These are phyloP conservation scores for Peltaster fructicola DNA, from an alignment of 2,329 filamentous ascomycete species.

Conservation along the genomic window DNA sequence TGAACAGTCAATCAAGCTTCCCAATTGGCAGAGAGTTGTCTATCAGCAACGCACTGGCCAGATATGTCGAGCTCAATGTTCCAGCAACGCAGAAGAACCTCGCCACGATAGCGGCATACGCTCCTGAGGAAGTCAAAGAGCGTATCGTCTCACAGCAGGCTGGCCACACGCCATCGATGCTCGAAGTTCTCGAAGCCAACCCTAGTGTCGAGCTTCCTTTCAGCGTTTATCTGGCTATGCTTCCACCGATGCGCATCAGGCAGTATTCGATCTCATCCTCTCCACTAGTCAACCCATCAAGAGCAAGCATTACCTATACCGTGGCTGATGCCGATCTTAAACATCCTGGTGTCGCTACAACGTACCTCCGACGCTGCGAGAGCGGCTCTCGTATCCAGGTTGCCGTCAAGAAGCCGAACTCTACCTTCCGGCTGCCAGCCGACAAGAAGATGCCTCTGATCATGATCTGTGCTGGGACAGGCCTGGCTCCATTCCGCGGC, in stretches of 20 bases:
- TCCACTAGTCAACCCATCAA: conserved; percentile 21
- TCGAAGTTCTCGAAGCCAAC: conserved; percentile 51
- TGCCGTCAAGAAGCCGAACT: conserved; percentile 22
- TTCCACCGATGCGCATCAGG: conserved; percentile 48
- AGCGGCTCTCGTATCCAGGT: conserved; percentile 36
- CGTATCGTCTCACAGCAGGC: too few species aligned
- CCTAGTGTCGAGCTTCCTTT: conserved; percentile 41
- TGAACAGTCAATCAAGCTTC: conserved; percentile 35
- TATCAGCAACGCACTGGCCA: conserved; percentile 44
- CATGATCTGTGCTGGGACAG: conserved; percentile 33
- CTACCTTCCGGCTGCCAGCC: conserved; percentile 30
- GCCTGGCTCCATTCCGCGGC: conserved; percentile 28
- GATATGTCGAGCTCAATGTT: conserved; percentile 56
- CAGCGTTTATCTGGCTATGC: conserved; percentile 47
- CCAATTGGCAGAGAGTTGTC: conserved; percentile 42
- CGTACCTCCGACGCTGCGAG: conserved; percentile 20
- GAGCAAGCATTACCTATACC: conserved; percentile 22
- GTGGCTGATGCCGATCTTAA: conserved; percentile 17
- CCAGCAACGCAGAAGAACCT: conserved; percentile 51
- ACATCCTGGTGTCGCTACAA: conserved; percentile 29
- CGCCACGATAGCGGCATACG: conserved; percentile 24
- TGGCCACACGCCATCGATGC: too few species aligned
- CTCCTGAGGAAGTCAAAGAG: too few species aligned
- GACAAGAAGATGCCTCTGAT: conserved; percentile 28
- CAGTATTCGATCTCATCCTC: conserved; percentile 12